Conservation (phyloP, 768 basidiomycete genomes). For the Clavaria fumosa region DNA sequence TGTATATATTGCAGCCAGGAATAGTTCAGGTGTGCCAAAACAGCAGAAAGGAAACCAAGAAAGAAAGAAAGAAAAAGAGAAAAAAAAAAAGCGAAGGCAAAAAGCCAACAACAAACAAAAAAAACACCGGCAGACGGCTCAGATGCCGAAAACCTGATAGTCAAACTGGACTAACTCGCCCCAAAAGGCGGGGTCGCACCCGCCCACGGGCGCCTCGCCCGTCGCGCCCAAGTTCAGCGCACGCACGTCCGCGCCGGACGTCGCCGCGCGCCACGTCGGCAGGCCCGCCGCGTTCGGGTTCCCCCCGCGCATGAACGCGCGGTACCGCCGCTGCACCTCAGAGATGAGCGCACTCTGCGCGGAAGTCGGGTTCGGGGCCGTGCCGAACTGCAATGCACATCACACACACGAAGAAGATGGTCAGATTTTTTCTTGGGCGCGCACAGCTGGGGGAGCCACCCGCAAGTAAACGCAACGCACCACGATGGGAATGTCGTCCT, state of each 20-base stretch:
- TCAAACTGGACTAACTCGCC: conserved; percentile 48
- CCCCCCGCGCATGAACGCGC: conserved; percentile 44
- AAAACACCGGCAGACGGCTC: too few species aligned
- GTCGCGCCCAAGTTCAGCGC: conserved; percentile 47
- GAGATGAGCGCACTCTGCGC: conserved; percentile 41
- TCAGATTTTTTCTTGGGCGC: too few species aligned
- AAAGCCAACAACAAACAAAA: too few species aligned
- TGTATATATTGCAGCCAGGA: too few species aligned
- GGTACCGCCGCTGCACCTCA: conserved; percentile 61
- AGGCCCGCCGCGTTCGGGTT: conserved; percentile 42
- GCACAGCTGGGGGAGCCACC: conserved; percentile 1
- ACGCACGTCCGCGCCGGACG: conserved; percentile 34
- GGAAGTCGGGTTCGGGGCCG: conserved; percentile 35
- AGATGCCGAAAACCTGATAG: conserved; percentile 47
- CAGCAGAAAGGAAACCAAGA: too few species aligned
- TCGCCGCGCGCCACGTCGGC: conserved; percentile 38
- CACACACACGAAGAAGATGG: too few species aligned
- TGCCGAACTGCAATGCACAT: conserved; percentile 30
- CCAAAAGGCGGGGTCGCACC: conserved; percentile 57
- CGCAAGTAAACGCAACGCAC: conserved; percentile 24
- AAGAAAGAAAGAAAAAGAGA: too few species aligned
- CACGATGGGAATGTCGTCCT: conserved; percentile 72
- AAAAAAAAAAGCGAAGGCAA: too few species aligned
- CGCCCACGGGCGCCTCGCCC: conserved; percentile 34
- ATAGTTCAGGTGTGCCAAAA: too few species aligned